Percentiles rank a stretch among this genome's conserved stretches.
Conservation (phyloP, 495 filamentous ascomycete species). For the Chaetomium fimeti region DNA sequence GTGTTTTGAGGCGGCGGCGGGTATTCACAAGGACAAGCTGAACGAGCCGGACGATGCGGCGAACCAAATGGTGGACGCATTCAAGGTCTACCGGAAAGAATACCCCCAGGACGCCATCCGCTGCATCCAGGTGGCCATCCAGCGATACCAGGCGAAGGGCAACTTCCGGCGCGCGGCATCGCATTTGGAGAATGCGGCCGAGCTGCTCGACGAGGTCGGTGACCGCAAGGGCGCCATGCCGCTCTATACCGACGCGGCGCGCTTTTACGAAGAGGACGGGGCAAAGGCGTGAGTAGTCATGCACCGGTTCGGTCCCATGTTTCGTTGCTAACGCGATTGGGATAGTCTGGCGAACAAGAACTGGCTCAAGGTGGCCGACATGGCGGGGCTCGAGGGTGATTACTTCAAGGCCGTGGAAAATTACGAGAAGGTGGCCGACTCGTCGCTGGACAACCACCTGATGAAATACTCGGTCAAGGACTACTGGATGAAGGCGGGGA, state of each 20-base stretch:
- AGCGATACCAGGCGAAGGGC: conserved; percentile 76
- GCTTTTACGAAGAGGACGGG: conserved; percentile 84
- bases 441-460: conserved; percentile 70
- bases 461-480: conserved; percentile 93
- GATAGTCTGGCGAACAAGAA: conserved; percentile 81
- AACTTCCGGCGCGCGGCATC: conserved; percentile 86
- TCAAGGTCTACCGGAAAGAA: conserved; percentile 81
- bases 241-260: conserved; percentile 75
- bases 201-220: conserved; percentile 78
- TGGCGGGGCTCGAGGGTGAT: conserved; percentile 74
- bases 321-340: conserved; percentile 19
- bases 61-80: conserved; percentile 68
- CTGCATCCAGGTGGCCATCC: conserved; percentile 70
- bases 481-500: conserved; percentile 86
- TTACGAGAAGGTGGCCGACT: conserved; percentile 75
- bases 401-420: conserved; percentile 76
- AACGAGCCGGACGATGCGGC: conserved; percentile 88
- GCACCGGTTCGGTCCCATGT: too few relatives aligned
- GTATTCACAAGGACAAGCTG: conserved; percentile 69
- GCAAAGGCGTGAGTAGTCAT: conserved; percentile 68
- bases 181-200: conserved; percentile 79
- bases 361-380: conserved; percentile 82
- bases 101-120: conserved; percentile 75
- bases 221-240: conserved; percentile 74
- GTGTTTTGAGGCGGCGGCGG: conserved; percentile 75